Evolutionary conservation across 352 stramenopile genomes (phyloP).

Genomic region (Phytophthora pinifolia): DNA sequence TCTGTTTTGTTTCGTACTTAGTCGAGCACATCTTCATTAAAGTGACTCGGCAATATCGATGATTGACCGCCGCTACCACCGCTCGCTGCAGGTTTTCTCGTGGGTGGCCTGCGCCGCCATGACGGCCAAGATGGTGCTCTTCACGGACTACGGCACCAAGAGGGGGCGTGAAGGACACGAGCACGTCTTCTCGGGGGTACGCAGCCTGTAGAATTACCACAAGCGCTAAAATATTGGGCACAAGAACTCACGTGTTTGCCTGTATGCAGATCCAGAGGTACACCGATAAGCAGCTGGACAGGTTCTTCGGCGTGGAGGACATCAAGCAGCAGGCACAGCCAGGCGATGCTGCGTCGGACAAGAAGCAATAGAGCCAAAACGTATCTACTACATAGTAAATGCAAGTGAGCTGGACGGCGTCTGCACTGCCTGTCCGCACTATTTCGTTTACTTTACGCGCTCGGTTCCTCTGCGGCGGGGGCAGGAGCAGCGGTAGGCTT

Average conservation of each 20-base stretch:
- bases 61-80: constrained; percentile 86
- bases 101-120: constrained; percentile 78
- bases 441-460: constrained; percentile 17
- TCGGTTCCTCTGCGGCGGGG: constrained; percentile 25
- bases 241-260: too few species aligned
- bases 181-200: constrained; percentile 80
- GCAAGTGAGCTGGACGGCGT: constrained; percentile 15
- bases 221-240: too few species aligned
- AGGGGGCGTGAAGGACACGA: constrained; percentile 50
- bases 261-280: constrained; percentile 59
- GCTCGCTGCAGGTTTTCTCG: constrained; percentile 84
- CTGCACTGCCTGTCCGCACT: not conserved
- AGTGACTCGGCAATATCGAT: constrained; percentile 27
- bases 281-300: constrained; percentile 81
- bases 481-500: constrained; percentile 51
- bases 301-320: constrained; percentile 84
- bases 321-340: constrained; percentile 41
- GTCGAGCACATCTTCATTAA: too few species aligned
- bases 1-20: too few species aligned
- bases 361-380: too few species aligned
- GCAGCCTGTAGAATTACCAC: not conserved
- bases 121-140: constrained; percentile 82
- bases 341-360: constrained; percentile 8
- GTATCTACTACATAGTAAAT: too few species aligned
- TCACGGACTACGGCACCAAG: constrained; percentile 75